These are phyloP conservation scores for Berberis vulgaris DNA, from an alignment of 164 flowering plant species.

Conservation along the genomic window DNA sequence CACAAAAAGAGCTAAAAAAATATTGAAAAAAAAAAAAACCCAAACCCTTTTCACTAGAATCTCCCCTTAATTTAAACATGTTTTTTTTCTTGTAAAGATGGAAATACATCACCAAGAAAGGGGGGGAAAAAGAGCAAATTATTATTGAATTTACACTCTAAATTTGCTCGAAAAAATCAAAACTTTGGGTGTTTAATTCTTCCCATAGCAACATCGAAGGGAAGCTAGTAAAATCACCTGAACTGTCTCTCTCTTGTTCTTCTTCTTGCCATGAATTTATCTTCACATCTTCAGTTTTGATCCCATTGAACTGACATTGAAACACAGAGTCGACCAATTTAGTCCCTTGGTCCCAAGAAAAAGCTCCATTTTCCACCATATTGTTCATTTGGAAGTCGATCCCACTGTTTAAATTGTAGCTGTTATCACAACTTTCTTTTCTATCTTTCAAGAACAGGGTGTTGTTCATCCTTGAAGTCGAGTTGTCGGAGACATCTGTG, in stretches of 20 bases:
- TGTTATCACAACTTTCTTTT: conserved; percentile 34
- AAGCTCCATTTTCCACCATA: conserved; percentile 26
- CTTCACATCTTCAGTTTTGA: conserved; percentile 36
- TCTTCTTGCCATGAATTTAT: conserved; percentile 37
- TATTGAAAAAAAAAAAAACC: no score
- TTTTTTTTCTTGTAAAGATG: no score
- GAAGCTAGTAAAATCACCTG: conserved; percentile 39
- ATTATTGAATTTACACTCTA: conserved; percentile 28
- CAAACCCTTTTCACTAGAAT: no score
- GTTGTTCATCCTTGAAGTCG: conserved; percentile 20
- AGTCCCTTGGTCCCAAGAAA: conserved; percentile 32
- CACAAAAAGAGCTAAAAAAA: no score
- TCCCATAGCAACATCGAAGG: conserved; percentile 38
- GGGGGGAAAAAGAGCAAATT: neutral
- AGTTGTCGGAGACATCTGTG: conserved; percentile 38
- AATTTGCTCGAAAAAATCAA: conserved; percentile 42
- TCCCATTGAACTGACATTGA: conserved; percentile 35
- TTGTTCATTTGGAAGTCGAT: conserved; percentile 24
- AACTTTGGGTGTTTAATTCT: conserved; percentile 25
- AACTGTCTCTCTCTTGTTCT: conserved; percentile 18
- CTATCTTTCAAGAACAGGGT: conserved; percentile 26
- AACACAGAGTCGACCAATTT: conserved; percentile 33
- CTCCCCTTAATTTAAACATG: no score
- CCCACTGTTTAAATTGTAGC: conserved; percentile 31
- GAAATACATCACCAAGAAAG: no score